Percentiles rank a stretch among this genome's conserved stretches.
Conservation (phyloP, 768 basidiomycete genomes). For the Rhodotorula graminis region DNA sequence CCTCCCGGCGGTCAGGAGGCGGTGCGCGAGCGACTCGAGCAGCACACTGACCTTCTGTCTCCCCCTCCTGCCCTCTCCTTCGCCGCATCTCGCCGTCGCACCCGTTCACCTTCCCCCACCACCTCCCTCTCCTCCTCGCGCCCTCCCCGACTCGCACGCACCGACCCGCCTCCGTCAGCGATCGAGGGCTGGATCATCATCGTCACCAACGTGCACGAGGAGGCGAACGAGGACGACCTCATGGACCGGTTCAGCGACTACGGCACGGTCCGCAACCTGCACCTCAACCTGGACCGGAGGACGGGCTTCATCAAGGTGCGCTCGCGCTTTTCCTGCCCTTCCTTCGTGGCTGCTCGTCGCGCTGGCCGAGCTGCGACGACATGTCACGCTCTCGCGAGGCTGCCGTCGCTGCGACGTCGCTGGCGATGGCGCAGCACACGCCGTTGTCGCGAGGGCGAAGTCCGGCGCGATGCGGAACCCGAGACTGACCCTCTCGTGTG, state of each 20-base stretch:
- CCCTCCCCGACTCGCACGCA: neutral
- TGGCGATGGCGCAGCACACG: too few species aligned
- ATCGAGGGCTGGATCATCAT: conserved; percentile 99
- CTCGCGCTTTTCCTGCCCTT: too few species aligned
- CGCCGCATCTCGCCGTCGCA: neutral
- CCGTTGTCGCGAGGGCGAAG: too few species aligned
- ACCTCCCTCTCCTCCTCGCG: neutral
- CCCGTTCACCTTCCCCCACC: neutral
- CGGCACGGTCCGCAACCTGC: conserved; percentile 95
- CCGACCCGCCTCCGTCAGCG: conserved; percentile 53
- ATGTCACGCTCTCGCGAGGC: too few species aligned
- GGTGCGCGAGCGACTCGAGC: too few species aligned
- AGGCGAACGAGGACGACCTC: conserved; percentile 95
- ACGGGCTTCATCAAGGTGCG: conserved; percentile 97
- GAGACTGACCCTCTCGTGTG: neutral
- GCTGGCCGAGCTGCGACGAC: too few species aligned
- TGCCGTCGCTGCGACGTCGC: too few species aligned
- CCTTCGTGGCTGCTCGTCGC: too few species aligned
- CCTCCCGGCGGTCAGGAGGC: neutral
- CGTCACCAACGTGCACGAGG: conserved; percentile 94
- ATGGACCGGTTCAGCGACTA: conserved; percentile 93
- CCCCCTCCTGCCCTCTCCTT: too few species aligned
- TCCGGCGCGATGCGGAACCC: too few species aligned
- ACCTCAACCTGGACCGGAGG: conserved; percentile 90
- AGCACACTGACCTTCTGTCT: too few species aligned